Percentiles rank a stretch among this genome's conserved stretches.
Conservation (phyloP, 2,329 filamentous ascomycete genomes). For the Myriosclerotinia scirpicola region DNA sequence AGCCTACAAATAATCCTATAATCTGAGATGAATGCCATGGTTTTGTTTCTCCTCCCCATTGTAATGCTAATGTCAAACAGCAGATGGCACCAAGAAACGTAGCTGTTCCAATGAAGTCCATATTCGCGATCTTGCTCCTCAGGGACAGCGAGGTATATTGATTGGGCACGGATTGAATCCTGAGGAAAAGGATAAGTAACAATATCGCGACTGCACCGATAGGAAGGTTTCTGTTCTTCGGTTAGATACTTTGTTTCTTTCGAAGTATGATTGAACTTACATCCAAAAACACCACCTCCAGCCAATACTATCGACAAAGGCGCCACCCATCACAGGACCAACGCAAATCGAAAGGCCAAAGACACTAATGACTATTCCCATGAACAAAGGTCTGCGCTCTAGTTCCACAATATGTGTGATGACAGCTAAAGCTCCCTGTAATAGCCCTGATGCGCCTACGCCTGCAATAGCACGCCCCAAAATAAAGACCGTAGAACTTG, state of each 20-base stretch:
- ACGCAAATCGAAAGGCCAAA: conserved; percentile 64
- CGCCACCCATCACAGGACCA: conserved; percentile 62
- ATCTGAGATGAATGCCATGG: conserved; percentile 37
- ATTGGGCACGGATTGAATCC: neutral
- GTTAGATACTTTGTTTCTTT: conserved; percentile 22
- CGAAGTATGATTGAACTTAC: conserved; percentile 37
- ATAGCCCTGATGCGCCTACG: conserved; percentile 29
- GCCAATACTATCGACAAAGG: conserved; percentile 57
- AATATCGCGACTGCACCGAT: conserved; percentile 29
- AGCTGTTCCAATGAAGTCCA: conserved; percentile 26
- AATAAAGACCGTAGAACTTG: conserved; percentile 29
- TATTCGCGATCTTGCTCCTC: neutral
- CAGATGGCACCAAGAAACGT: conserved; percentile 40
- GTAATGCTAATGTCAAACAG: conserved; percentile 41
- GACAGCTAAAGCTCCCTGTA: conserved; percentile 45
- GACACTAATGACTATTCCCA: conserved; percentile 62
- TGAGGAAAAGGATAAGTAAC: conserved; percentile 22
- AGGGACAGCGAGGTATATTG: conserved; percentile 3
- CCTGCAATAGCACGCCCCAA: conserved; percentile 32
- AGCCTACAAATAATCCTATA: conserved; percentile 32
- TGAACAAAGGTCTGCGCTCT: conserved; percentile 46
- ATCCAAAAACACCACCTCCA: conserved; percentile 54
- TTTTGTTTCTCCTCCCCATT: conserved; percentile 40
- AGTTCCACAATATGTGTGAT: conserved; percentile 41
- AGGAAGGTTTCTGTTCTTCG: conserved; percentile 41